A percentile compares a stretch with the other conserved stretches of the same genome.
Conservation (phyloP, 1,284 basidiomycete species). For the Sporisorium iseilematis-ciliati region DNA sequence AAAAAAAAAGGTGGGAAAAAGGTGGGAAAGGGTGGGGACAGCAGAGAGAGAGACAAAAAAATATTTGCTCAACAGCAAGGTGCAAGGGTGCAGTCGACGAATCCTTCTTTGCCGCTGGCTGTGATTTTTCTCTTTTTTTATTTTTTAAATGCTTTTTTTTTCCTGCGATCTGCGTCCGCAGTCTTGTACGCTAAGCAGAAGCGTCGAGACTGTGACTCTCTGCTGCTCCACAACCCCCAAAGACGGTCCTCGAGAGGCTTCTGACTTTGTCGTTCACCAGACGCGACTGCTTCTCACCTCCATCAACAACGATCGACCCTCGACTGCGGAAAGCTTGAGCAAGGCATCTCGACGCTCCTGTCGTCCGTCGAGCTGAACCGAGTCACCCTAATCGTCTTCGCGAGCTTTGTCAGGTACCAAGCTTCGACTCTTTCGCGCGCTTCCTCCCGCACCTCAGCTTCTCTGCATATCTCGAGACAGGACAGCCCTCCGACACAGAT, state of each 20-base stretch:
- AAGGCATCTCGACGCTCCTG: background rate
- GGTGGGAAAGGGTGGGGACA: too few species aligned
- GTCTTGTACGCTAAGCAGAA: too few species aligned
- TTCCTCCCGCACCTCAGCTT: background rate
- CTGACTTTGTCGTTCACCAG: background rate
- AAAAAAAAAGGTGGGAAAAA: too few species aligned
- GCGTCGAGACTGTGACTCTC: too few species aligned
- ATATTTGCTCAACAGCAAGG: too few species aligned
- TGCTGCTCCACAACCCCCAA: background rate
- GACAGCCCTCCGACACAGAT: background rate
- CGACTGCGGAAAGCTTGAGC: constrained; percentile 1
- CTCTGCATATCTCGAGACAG: background rate
- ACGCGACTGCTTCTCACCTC: background rate
- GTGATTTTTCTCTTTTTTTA: background rate
- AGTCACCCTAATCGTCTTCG: background rate
- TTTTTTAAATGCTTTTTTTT: background rate
- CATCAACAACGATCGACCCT: background rate
- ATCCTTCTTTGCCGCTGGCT: constrained; percentile 5
- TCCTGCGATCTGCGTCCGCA: constrained; percentile 9
- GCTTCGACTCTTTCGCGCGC: background rate
- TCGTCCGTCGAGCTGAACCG: background rate
- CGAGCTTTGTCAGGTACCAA: background rate
- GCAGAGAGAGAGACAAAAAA: too few species aligned
- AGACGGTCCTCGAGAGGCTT: too few species aligned
- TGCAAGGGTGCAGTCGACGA: background rate